Percentiles rank a stretch among this genome's conserved stretches.
phyloP scores from a whole-genome alignment of 1,284 basidiomycete species.

The Pseudozyma pruni region DNA sequence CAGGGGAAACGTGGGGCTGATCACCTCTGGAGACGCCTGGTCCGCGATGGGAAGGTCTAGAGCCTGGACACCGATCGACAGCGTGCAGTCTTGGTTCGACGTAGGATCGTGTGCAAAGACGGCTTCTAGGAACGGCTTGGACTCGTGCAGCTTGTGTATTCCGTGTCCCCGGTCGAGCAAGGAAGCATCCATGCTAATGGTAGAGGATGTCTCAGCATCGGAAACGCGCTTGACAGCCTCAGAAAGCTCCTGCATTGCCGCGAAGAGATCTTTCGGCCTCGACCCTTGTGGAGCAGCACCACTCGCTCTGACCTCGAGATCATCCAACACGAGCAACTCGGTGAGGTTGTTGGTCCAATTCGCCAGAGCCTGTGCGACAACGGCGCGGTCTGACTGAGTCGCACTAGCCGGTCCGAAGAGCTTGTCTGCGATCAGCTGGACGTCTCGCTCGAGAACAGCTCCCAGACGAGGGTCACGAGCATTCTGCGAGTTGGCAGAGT shows the following conservation, averaged over 20 bases:
- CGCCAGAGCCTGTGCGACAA: conserved; percentile 14
- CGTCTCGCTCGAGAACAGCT: conserved; percentile 24
- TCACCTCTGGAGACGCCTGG: not conserved
- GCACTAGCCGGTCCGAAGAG: conserved; percentile 21
- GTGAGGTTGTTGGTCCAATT: conserved; percentile 36
- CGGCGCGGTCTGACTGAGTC: conserved; percentile 14
- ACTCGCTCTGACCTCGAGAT: conserved; percentile 32
- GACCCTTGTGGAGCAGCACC: conserved; percentile 7
- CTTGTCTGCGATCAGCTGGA: conserved; percentile 31
- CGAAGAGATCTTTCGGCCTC: conserved; percentile 31
- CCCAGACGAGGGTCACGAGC: conserved; percentile 34
- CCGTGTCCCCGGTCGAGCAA: conserved; percentile 42
- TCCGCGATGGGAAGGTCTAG: conserved; percentile 28
- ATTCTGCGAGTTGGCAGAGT: conserved; percentile 26
- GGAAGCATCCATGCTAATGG: not conserved
- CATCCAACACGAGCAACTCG: conserved; percentile 28
- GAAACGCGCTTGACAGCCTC: conserved; percentile 7
- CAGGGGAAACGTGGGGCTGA: conserved; percentile 23
- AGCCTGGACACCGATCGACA: conserved; percentile 31
- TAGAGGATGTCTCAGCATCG: conserved; percentile 24
- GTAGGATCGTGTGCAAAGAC: conserved; percentile 27
- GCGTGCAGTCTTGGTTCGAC: conserved; percentile 23
- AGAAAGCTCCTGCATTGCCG: conserved; percentile 37
- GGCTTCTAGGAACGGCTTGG: conserved; percentile 28
- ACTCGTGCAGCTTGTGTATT: conserved; percentile 19